A percentile compares a stretch with the other conserved stretches of the same genome.
Conservation (phyloP, 2,329 filamentous ascomycete genomes). For the Alternaria metachromatica region DNA sequence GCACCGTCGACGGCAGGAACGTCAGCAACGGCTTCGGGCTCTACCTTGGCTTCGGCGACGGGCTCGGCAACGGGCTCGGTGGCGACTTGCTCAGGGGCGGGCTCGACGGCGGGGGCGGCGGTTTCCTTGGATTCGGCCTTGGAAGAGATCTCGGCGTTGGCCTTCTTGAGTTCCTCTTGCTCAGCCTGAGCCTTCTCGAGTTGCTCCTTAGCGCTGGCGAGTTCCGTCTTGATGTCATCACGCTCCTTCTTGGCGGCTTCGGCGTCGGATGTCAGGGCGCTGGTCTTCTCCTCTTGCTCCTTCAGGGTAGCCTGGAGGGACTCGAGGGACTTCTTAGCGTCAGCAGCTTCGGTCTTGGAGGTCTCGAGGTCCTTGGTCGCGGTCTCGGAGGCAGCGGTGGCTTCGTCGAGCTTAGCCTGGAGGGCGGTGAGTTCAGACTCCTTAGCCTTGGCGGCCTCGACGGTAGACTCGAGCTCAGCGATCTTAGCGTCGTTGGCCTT, state of each 20-base stretch:
- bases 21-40: not conserved
- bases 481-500: conserved; percentile 33
- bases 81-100: conserved; percentile 1
- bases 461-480: conserved; percentile 25
- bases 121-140: conserved; percentile 28
- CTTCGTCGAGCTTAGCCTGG: conserved; percentile 25
- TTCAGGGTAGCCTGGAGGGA: conserved; percentile 20
- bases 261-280: conserved; percentile 17
- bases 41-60: not conserved
- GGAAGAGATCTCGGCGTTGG: conserved; percentile 20
- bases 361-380: conserved; percentile 25
- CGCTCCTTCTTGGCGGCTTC: conserved; percentile 27
- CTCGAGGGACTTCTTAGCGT: conserved; percentile 19
- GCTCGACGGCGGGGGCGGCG: conserved; percentile 11
- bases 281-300: conserved; percentile 23
- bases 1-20: not conserved
- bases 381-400: conserved; percentile 18
- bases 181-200: conserved; percentile 26
- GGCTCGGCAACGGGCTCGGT: conserved; percentile 4
- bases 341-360: conserved; percentile 20
- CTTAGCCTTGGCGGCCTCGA: conserved; percentile 24
- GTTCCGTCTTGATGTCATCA: conserved; percentile 25
- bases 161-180: conserved; percentile 23
- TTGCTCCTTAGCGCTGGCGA: conserved; percentile 27
- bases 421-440: conserved; percentile 25